Evolutionary conservation across 2,329 filamentous ascomycete genomes (phyloP).

Genomic region (Chaetothyriales sp.): DNA sequence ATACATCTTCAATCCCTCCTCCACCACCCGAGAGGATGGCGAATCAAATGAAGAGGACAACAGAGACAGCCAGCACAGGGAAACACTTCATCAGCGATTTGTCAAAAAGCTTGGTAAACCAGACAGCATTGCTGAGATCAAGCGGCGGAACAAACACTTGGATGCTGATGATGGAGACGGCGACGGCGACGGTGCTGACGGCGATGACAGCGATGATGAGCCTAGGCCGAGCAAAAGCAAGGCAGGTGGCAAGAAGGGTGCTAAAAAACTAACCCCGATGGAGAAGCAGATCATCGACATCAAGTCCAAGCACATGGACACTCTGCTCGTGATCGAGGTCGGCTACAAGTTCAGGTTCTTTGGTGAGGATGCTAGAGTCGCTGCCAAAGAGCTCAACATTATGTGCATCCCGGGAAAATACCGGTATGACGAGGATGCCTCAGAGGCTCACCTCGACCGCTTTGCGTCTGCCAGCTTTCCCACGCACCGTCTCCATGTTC

Average conservation of each 20-base stretch:
- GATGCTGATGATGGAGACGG: conserved; percentile 40
- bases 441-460: conserved; percentile 78
- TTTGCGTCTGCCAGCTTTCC: conserved; percentile 96
- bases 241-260: conserved; percentile 53
- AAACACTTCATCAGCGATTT: conserved; percentile 67
- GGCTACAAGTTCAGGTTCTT: conserved; percentile 98
- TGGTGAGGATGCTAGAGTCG: conserved; percentile 80
- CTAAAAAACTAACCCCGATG: conserved; percentile 84
- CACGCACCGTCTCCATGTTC: conserved; percentile 77
- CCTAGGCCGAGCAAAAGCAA: conserved; percentile 33
- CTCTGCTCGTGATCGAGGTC: conserved; percentile 81
- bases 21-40: conserved; percentile 27
- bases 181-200: conserved; percentile 46
- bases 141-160: conserved; percentile 43
- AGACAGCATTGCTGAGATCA: conserved; percentile 60
- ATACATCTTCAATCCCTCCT: conserved; percentile 43
- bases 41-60: conserved; percentile 26
- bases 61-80: conserved; percentile 46
- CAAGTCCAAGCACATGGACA: conserved; percentile 81
- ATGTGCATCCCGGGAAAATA: conserved; percentile 94
- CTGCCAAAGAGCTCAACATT: conserved; percentile 82
- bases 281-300: conserved; percentile 88
- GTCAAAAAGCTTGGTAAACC: conserved; percentile 80
- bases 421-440: conserved; percentile 84
- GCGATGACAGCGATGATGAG: conserved; percentile 47